Evolutionary conservation across 371 early-diverging fungal genomes (phyloP).

Genomic region (Rhizopus stolonifer): DNA sequence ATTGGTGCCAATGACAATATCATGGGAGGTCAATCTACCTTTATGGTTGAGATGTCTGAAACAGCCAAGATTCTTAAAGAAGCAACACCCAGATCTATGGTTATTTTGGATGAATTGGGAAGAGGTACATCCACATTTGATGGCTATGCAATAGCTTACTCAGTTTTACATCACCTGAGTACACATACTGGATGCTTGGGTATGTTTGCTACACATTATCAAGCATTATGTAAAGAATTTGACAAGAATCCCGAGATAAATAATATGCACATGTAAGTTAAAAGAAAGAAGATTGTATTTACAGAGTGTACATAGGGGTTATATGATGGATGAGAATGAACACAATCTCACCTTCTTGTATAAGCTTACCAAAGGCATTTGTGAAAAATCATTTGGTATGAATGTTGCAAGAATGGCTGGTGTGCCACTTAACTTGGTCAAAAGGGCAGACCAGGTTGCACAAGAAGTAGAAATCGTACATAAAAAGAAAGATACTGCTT

Average conservation of each 20-base stretch:
- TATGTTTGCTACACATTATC: conserved; percentile 98
- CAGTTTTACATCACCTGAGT: conserved; percentile 89
- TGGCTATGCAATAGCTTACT: conserved; percentile 97
- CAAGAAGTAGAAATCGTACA: conserved; percentile 65
- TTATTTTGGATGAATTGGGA: conserved; percentile 99
- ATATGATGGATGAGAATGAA: conserved; percentile 77
- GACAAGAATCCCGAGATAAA: conserved; percentile 60
- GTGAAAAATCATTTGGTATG: conserved; percentile 84
- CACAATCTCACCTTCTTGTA: conserved; percentile 96
- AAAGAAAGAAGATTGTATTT: not conserved
- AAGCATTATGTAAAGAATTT: conserved; percentile 85
- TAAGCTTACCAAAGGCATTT: conserved; percentile 84
- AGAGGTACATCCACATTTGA: conserved; percentile 99
- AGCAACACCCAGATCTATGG: conserved; percentile 93
- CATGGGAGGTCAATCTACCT: conserved; percentile 97
- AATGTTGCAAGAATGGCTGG: conserved; percentile 97
- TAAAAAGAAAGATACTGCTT: conserved; percentile 40
- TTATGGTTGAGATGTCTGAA: conserved; percentile 98
- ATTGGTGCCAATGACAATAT: conserved; percentile 99
- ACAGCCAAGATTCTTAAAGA: conserved; percentile 92
- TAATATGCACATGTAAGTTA: conserved; percentile 64
- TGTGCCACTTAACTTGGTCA: conserved; percentile 66
- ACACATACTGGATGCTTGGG: conserved; percentile 86
- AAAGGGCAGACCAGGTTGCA: conserved; percentile 71
- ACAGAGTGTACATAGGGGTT: conserved; percentile 55